Evolutionary conservation across 495 filamentous ascomycete genomes (phyloP).

Genomic region (Tetracladium marchalianum): DNA sequence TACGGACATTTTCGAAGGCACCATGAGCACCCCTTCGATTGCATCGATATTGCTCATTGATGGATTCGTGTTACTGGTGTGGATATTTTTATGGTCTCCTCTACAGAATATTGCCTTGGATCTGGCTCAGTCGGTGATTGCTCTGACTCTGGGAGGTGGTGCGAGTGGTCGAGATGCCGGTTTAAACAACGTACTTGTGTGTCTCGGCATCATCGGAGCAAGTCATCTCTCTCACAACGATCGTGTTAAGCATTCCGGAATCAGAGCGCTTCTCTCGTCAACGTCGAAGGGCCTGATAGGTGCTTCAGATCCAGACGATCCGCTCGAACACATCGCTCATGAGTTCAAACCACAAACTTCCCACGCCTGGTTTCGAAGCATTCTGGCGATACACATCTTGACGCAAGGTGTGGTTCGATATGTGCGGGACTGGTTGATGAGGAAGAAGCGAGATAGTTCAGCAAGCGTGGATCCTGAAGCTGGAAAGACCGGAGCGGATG

Average conservation of each 20-base stretch:
- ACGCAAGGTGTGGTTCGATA: slow-evolving; percentile 65
- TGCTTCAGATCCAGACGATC: slow-evolving; percentile 27
- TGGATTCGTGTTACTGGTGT: slow-evolving; percentile 67
- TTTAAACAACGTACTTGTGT: slow-evolving; percentile 63
- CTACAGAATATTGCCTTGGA: slow-evolving; percentile 85
- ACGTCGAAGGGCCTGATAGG: slow-evolving; percentile 11
- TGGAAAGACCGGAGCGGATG: slow-evolving; percentile 29
- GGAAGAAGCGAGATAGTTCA: slow-evolving; percentile 34
- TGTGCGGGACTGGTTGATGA: slow-evolving; percentile 49
- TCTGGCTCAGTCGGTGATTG: slow-evolving; percentile 92
- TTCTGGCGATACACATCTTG: slow-evolving; percentile 80
- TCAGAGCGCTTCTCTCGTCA: slow-evolving; percentile 22
- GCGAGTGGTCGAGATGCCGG: slow-evolving; percentile 65
- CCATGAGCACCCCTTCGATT: slow-evolving; percentile 62
- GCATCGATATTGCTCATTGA: slow-evolving; percentile 77
- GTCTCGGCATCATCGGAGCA: slow-evolving; percentile 66
- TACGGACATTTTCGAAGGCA: slow-evolving; percentile 64
- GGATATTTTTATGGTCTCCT: slow-evolving; percentile 84
- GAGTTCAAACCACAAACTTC: slow-evolving; percentile 37
- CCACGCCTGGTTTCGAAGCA: slow-evolving; percentile 43
- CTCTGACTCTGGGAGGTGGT: slow-evolving; percentile 83
- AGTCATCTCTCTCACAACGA: slow-evolving; percentile 38
- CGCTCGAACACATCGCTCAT: slow-evolving; percentile 29
- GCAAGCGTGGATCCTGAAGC: slow-evolving; percentile 43
- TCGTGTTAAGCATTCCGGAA: slow-evolving; percentile 46